Evolutionary conservation across 2,329 filamentous ascomycete species (phyloP), one percentile per base, ranked within the genome.

Genomic region (Trichoderma sp.): DNA sequence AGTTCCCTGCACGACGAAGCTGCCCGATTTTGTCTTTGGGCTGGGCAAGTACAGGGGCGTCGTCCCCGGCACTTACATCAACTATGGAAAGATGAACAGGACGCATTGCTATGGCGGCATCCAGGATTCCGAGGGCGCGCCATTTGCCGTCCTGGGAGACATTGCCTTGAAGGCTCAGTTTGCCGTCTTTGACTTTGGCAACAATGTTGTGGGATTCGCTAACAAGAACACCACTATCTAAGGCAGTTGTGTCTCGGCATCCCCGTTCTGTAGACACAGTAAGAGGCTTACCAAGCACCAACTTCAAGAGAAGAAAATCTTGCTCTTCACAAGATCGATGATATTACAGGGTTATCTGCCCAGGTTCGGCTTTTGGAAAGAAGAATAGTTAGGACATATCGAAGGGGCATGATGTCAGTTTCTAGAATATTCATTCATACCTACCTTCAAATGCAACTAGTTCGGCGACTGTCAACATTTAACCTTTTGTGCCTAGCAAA

Each of bases 1-100:
- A 17, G 87, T 89, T 76, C 82, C 84, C 15, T 91, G 89, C 82
- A 73, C 73, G 34, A 73, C 83, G 4, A 76, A 72, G 73, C 68
- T 90, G 80, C 85, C 80, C 1, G 76, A 80, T 60, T 81, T 80
- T 50, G 71, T 69, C 35, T 76, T 81, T 69, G 76, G 74, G 2
- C 70, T 82, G 15, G 78, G 75, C 7, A 34, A 27, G 1, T 80
- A 80, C 66, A 70, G 76, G 1, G 79, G 78, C 19, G 68, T 67
- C 7, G 71, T 82, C 1, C 79, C 80, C 0, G 79, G 78, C 0
- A 32, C 74, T 25, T 81, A 79, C 69, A 77, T 82, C 53, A 80
- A 77, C 64, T 82, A 81, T 61, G 77, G 77, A 9, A 68, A 56
- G 5, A 63, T 76, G 9, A 73, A 74, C 19, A 35, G 42, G 0